Base-by-base conservation (phyloP, 2,329 filamentous ascomycete species). In the Fusarium coffeatum region DNA sequence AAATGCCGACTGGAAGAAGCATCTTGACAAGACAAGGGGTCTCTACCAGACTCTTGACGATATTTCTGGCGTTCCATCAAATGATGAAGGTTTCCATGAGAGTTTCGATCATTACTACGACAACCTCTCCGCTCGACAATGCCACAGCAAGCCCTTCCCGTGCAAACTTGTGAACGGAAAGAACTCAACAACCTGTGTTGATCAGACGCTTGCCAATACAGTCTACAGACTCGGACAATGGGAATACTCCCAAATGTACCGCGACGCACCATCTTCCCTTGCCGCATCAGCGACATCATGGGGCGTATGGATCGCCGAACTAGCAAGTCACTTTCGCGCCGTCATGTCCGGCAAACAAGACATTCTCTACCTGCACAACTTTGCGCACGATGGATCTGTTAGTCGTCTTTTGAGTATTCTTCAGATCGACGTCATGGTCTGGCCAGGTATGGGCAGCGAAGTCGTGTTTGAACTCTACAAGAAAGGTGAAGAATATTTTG, bases 31-130 rank as follows among this genome's bases (percentile, higher is more conserved):
- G 22, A 84, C 90, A 0, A 76, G 78, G 4, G 69, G 80, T 0
- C 81, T 96, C 1, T 92, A 87, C 75, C 74, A 78, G 8, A 79
- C 78, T 0, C 86, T 96, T 0, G 93, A 96, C 74, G 77, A 81
- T 43, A 85, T 95, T 47, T 93, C 91, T 0, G 91, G 90, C 30
- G 86, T 96, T 2, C 76, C 85, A 1, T 66, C 83, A 0, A 79
- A 78, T 34, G 86, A 89, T 64, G 75, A 76, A 1, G 90, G 84
- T 6, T 96, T 93, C 83, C 92, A 95, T 75, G 84, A 80, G 42
- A 90, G 86, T 55, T 90, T 92, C 73, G 93, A 96, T 76, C 93
- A 94, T 78, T 96, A 96, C 81, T 96, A 90, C 74, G 93, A 96
- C 77, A 96, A 94, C 74, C 85, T 96, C 2, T 93, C 92, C 0